Conservation (phyloP, 129 eudicot genomes). For the Silybum marianum region DNA sequence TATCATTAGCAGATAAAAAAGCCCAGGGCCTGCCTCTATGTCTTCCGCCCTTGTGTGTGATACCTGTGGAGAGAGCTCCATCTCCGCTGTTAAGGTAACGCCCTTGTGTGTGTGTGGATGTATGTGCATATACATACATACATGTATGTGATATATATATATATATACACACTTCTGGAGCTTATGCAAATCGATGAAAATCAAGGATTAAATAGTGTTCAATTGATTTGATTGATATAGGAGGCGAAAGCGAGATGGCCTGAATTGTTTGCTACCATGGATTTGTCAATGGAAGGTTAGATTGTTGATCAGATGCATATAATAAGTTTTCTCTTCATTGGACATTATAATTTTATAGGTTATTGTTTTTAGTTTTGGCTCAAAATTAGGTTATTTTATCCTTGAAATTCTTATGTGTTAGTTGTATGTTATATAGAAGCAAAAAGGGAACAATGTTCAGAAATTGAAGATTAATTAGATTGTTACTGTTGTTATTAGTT, state of each 20-base stretch:
- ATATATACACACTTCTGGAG: not conserved
- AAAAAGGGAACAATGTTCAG: not conserved
- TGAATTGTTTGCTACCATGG: conserved; percentile 61
- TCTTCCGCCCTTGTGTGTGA: too few relatives aligned
- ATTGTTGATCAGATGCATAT: conserved; percentile 94
- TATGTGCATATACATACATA: not conserved
- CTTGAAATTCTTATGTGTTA: not conserved
- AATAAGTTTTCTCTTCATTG: conserved; percentile 32
- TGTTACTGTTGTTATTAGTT: conserved; percentile 4
- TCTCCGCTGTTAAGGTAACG: conserved; percentile 85
- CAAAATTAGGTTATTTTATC: conserved; percentile 3
- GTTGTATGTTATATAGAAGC: not conserved
- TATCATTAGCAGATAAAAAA: too few relatives aligned
- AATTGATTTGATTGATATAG: conserved; percentile 35
- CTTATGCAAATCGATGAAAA: not conserved
- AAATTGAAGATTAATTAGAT: not conserved
- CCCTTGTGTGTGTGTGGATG: not conserved
- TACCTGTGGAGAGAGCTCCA: conserved; percentile 96
- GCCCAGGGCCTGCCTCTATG: too few relatives aligned
- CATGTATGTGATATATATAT: too few relatives aligned
- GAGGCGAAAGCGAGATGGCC: conserved; percentile 99
- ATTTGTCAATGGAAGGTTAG: conserved; percentile 75
- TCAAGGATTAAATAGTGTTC: not conserved
- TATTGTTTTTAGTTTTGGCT: not conserved
- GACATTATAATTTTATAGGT: not conserved